Conservation (phyloP, 768 basidiomycete species). For the Suillus spraguei region DNA sequence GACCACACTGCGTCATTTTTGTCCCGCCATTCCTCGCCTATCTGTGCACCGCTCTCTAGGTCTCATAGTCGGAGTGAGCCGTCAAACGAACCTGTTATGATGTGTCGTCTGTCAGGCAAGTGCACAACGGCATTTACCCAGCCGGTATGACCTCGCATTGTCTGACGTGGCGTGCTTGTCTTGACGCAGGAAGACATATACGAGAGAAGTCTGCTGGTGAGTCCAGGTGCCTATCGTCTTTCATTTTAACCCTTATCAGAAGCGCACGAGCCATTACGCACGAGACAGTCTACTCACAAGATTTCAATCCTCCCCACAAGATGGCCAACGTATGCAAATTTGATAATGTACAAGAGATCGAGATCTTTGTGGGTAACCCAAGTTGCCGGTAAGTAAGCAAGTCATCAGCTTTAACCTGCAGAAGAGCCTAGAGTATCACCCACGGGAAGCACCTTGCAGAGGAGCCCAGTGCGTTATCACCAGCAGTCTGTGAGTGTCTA, state of each 20-base stretch:
- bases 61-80: background rate
- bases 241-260: too few relatives aligned
- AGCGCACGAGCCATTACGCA: too few relatives aligned
- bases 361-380: too few relatives aligned
- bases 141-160: background rate
- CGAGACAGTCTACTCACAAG: too few relatives aligned
- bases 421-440: constrained; percentile 38
- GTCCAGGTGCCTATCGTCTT: too few relatives aligned
- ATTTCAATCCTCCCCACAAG: too few relatives aligned
- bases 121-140: background rate
- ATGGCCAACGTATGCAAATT: too few relatives aligned
- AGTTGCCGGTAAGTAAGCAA: too few relatives aligned
- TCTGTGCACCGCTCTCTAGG: background rate
- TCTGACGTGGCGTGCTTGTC: background rate
- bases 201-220: background rate
- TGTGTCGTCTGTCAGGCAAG: background rate
- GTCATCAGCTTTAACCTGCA: constrained; percentile 46
- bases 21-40: background rate
- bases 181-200: background rate
- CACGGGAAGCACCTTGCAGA: too few relatives aligned
- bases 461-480: constrained; percentile 61
- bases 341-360: too few relatives aligned
- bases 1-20: background rate
- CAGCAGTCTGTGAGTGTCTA: constrained; percentile 45
- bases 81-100: background rate